Base-by-base conservation (phyloP, 306 rosid species). In the Cucumis melo region DNA sequence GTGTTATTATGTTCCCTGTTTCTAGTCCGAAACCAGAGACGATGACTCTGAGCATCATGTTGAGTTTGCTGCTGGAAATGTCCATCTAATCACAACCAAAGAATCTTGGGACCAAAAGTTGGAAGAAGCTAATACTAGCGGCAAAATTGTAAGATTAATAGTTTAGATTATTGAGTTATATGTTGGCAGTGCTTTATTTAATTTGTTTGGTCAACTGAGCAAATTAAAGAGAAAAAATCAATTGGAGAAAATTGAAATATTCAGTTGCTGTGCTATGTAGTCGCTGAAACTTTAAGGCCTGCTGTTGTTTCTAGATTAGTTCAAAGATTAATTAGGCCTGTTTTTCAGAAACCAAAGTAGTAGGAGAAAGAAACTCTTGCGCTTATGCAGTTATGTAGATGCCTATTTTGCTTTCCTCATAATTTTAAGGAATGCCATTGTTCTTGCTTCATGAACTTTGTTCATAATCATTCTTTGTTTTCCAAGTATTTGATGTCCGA, bases 101-200 rank as follows among this genome's bases (percentile, higher is more conserved):
- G 99, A 94, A 84, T 51, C 82, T 60, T 94, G 99, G 99, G 95
- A 92, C 24, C 89, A 85, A 82, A 89, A 89, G 86, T 10, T 94
- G 89, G 95, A 82, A 84, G 97, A 94, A 89, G 97, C 99, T 74
- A 86, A 65, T 77, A 90, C 77, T 85, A 93, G 83, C 67, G 97
- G 90, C 66, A 90, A 84, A 84, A 81, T 87, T 74, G 99, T 94
- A 88, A 87, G 97, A 82, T 81, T 76, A 39, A 10, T 59, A 63
- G 21, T 63, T 72, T 74, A 20, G 21, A 23, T 23, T 46, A 8
- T 39, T 38, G 51, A 65, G 73, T 39, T 10, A 19, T 65, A 66
- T 44, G 10, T 50, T 44, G n/a, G 51, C 24, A 27, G 48, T 57
- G 63, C 13, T 73, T 76, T 29, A 59, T 41, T 54, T 63, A 8